These are phyloP conservation scores for Wickerhamomyces silvicola DNA, from an alignment of 805 yeast species.

Conservation along the genomic window DNA sequence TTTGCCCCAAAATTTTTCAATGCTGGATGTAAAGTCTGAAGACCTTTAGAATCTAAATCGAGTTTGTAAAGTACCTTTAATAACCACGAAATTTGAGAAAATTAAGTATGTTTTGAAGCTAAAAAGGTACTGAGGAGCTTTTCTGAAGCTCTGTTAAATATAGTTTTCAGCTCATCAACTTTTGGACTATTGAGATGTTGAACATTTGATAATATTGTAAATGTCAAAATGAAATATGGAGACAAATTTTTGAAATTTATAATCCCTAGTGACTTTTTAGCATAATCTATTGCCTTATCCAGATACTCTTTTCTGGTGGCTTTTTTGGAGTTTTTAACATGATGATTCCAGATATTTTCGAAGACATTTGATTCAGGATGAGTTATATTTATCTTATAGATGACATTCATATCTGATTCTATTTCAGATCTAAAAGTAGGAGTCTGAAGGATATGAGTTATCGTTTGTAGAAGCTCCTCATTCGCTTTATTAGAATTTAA, in stretches of 20 bases:
- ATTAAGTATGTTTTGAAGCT: background rate
- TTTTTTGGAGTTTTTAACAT: conserved; percentile 34
- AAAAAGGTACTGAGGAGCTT: conserved; percentile 3
- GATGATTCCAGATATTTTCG: conserved; percentile 32
- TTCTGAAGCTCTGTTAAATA: conserved; percentile 8
- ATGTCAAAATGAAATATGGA: conserved; percentile 9
- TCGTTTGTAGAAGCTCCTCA: conserved; percentile 9
- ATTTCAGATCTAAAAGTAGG: conserved; percentile 50
- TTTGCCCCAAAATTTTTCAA: conserved; percentile 10
- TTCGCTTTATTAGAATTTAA: conserved; percentile 4
- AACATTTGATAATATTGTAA: conserved; percentile 12
- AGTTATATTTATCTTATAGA: conserved; percentile 17
- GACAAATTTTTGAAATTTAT: conserved; percentile 5
- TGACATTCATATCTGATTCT: conserved; percentile 34
- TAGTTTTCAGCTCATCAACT: conserved; percentile 1
- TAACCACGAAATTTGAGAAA: conserved; percentile 23
- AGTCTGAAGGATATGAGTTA: conserved; percentile 36
- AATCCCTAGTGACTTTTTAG: conserved; percentile 11
- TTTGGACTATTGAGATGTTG: background rate
- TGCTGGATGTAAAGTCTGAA: conserved; percentile 4
- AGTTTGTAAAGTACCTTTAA: conserved; percentile 23
- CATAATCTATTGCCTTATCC: conserved; percentile 7
- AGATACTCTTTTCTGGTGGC: conserved; percentile 20
- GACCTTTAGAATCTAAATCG: conserved; percentile 6
- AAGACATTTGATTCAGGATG: conserved; percentile 23